A percentile compares a stretch with the other conserved stretches of the same genome.
These are phyloP conservation scores for Gloeostereum incarnatum DNA, from an alignment of 768 basidiomycete species.

Conservation along the genomic window DNA sequence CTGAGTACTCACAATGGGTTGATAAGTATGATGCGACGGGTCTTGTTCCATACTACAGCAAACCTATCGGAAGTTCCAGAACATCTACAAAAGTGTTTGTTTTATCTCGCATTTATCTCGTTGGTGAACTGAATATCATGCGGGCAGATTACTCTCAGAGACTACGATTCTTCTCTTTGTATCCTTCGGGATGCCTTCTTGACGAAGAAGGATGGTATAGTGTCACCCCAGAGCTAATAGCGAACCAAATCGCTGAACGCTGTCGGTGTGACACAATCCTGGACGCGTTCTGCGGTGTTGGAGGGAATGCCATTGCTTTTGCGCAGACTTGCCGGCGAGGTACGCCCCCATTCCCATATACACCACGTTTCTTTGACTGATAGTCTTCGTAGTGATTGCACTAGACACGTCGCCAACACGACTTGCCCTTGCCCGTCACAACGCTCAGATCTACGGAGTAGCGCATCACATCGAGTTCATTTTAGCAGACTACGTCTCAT, in stretches of 20 bases:
- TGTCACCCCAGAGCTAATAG: slow-evolving; percentile 91
- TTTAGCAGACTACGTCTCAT: slow-evolving; percentile 75
- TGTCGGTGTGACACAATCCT: slow-evolving; percentile 80
- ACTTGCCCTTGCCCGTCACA: slow-evolving; percentile 88
- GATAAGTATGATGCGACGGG: slow-evolving; percentile 58
- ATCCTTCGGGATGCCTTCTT: slow-evolving; percentile 69
- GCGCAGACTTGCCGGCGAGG: slow-evolving; percentile 93
- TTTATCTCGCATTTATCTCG: background rate
- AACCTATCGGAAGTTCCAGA: slow-evolving; percentile 62
- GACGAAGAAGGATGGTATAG: slow-evolving; percentile 99
- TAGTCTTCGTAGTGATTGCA: slow-evolving; percentile 68
- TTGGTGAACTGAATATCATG: slow-evolving; percentile 3
- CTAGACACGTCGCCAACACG: slow-evolving; percentile 79
- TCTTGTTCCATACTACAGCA: slow-evolving; percentile 63
- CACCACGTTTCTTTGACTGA: background rate
- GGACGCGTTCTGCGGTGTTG: slow-evolving; percentile 96
- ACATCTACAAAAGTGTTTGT: slow-evolving; percentile 78
- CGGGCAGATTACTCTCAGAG: slow-evolving; percentile 78
- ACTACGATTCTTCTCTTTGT: slow-evolving; percentile 70
- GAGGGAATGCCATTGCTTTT: slow-evolving; percentile 96
- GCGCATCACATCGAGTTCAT: slow-evolving; percentile 94
- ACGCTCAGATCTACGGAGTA: slow-evolving; percentile 90
- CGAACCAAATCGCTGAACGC: slow-evolving; percentile 85
- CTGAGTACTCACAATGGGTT: slow-evolving; percentile 17
- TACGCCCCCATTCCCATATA: slow-evolving; percentile 23